Percentiles rank a stretch among this genome's conserved stretches.
phyloP scores from a whole-genome alignment of 805 yeast genomes.

The Blastobotrys terrestris region DNA sequence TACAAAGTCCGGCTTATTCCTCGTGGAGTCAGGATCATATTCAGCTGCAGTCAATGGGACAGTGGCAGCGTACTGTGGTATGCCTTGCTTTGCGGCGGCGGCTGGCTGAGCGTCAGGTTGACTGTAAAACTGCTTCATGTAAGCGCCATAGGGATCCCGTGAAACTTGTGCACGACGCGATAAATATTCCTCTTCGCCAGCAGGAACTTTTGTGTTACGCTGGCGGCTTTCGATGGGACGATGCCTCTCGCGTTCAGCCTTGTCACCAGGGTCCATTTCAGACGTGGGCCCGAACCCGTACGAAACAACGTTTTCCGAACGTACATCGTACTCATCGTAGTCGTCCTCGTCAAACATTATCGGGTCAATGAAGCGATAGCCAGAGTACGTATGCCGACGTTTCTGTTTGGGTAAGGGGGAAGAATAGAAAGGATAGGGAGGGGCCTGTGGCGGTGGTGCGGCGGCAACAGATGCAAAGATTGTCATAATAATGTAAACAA shows the following conservation, averaged over 20 bases:
- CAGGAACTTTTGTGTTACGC: neutral
- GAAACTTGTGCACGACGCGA: neutral
- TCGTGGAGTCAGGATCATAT: neutral
- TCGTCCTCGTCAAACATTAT: neutral
- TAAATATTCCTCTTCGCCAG: neutral
- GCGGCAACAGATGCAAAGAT: no score
- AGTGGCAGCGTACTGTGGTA: neutral
- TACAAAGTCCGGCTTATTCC: neutral
- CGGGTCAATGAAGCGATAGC: neutral
- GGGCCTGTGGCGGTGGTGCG: neutral
- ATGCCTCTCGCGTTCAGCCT: neutral
- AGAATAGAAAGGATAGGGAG: neutral
- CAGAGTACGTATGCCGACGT: neutral
- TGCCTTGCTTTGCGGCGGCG: no score
- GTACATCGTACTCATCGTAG: neutral
- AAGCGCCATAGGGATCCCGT: neutral
- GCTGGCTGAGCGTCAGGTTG: neutral
- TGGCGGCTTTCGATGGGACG: neutral
- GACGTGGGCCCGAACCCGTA: conserved; percentile 17
- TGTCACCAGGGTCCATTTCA: conserved; percentile 8
- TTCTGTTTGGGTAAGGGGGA: neutral
- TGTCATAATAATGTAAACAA: neutral
- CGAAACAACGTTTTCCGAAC: conserved; percentile 10
- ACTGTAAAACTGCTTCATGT: neutral
- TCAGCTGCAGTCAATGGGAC: neutral